phyloP scores from a whole-genome alignment of 495 filamentous ascomycete genomes.

The Jackrogersella multiformis region DNA sequence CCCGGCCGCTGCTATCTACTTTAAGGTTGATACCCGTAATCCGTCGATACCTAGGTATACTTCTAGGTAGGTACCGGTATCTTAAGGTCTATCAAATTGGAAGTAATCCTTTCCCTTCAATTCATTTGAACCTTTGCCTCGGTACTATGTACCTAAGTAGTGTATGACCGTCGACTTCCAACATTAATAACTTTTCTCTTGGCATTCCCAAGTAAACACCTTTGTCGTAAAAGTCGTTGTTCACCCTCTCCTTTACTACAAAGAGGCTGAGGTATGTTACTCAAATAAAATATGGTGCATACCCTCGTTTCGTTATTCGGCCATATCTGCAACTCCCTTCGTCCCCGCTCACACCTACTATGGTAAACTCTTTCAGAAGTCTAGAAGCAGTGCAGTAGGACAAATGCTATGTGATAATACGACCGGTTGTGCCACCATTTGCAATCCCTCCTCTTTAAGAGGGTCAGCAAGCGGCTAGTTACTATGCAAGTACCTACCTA shows the following conservation, averaged over 20 bases:
- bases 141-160: not conserved
- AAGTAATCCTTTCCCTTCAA: not conserved
- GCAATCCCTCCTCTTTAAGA: not conserved
- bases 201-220: conserved; percentile 1
- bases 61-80: not conserved
- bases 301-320: conserved; percentile 13
- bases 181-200: conserved; percentile 11
- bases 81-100: not conserved
- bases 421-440: not conserved
- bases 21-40: conserved; percentile 3
- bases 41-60: not conserved
- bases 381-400: conserved; percentile 18
- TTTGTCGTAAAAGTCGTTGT: not conserved
- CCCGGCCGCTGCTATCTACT: conserved; percentile 4
- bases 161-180: too few species aligned
- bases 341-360: conserved; percentile 21
- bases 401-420: conserved; percentile 12
- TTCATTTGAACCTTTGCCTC: conserved; percentile 12
- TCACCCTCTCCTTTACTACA: not conserved
- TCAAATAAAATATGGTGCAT: conserved; percentile 1
- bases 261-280: not conserved
- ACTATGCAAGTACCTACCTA: too few species aligned
- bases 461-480: not conserved
- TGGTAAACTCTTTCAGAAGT: conserved; percentile 34
- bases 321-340: conserved; percentile 7